Evolutionary conservation across 164 flowering plant genomes (phyloP).

Genomic region (Liriodendron chinense): DNA sequence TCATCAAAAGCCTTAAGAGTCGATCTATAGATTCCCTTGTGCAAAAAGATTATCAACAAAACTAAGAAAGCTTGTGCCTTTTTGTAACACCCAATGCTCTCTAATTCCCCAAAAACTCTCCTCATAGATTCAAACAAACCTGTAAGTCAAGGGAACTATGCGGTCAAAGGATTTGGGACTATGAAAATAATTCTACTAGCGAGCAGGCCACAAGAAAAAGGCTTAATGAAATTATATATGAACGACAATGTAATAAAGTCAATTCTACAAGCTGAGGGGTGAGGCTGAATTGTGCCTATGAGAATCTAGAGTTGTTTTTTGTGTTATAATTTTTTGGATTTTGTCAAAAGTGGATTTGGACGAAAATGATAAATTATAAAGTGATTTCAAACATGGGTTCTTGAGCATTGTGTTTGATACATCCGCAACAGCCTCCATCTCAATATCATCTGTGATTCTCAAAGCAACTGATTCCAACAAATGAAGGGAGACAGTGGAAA

Average conservation of each 20-base stretch:
- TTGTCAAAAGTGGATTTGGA: too few relatives aligned
- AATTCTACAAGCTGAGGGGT: constrained; percentile 32
- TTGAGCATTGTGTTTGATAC: too few relatives aligned
- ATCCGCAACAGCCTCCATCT: too few relatives aligned
- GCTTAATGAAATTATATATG: constrained; percentile 50
- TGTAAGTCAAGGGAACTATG: constrained; percentile 43
- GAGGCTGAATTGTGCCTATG: constrained; percentile 11
- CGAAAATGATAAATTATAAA: too few relatives aligned
- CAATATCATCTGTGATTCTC: too few relatives aligned
- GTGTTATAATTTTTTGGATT: too few relatives aligned
- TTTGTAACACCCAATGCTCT: constrained; percentile 38
- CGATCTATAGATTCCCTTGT: constrained; percentile 40
- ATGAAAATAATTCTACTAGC: constrained; percentile 49
- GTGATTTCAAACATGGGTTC: too few relatives aligned
- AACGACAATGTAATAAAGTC: constrained; percentile 40
- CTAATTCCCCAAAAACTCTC: constrained; percentile 37
- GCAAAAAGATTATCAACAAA: constrained; percentile 58
- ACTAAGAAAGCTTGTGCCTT: constrained; percentile 53
- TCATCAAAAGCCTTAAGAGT: constrained; percentile 48
- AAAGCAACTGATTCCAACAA: too few relatives aligned
- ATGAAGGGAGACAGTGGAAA: too few relatives aligned
- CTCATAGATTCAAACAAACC: constrained; percentile 24
- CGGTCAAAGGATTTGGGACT: constrained; percentile 25
- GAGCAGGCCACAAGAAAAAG: constrained; percentile 66
- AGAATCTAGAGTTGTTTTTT: background rate